These are phyloP conservation scores for Echeveria elegans DNA, from an alignment of 164 flowering plant species.

Conservation along the genomic window DNA sequence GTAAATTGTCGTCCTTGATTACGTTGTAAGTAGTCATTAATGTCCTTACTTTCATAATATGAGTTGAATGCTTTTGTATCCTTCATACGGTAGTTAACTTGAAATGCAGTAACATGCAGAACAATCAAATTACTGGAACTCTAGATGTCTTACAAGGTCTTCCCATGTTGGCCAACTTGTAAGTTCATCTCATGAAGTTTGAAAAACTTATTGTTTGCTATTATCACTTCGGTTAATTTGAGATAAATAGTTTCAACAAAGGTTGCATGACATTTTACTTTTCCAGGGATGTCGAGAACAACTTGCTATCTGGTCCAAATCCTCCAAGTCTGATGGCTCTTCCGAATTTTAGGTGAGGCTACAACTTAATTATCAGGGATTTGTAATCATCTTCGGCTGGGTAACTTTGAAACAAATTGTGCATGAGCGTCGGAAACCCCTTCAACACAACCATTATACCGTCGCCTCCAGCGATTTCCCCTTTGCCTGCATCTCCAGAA, in stretches of 20 bases:
- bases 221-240: too few relatives aligned
- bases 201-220: background rate
- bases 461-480: constrained; percentile 25
- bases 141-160: constrained; percentile 52
- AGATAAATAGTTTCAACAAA: background rate
- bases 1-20: constrained; percentile 30
- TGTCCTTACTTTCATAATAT: background rate
- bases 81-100: background rate
- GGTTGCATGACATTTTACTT: background rate
- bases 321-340: constrained; percentile 37
- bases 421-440: constrained; percentile 58
- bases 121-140: constrained; percentile 40
- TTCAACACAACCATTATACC: constrained; percentile 53
- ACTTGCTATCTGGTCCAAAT: constrained; percentile 58
- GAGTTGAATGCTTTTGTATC: background rate
- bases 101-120: constrained; percentile 43
- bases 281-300: constrained; percentile 47
- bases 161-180: constrained; percentile 34
- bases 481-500: constrained; percentile 27
- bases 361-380: background rate
- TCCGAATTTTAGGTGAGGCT: constrained; percentile 48
- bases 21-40: constrained; percentile 25
- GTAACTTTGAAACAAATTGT: constrained; percentile 11
- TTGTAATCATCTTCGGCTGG: background rate
- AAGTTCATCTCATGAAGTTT: constrained; percentile 9